Evolutionary conservation across 768 basidiomycete species (phyloP), one percentile per base, ranked within the genome.

Genomic region (Lactarius sanguifluus): DNA sequence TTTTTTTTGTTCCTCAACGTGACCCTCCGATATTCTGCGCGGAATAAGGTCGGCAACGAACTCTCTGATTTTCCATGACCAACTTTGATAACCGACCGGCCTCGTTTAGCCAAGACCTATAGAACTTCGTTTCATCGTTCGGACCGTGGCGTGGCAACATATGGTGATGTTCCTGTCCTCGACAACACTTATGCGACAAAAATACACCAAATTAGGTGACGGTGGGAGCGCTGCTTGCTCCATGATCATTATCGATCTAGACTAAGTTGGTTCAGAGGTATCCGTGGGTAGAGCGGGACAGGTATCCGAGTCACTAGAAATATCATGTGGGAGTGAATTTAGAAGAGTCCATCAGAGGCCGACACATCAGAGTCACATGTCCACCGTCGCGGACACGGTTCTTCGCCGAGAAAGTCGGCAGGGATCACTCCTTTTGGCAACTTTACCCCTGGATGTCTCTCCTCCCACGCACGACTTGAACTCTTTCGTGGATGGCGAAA

Each of bases 361-460:
- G n/a, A 23, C 10, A n/a, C 13, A 36, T 20, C 7, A 23, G 38
- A 47, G 52, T 67, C 62, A 67, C 41, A 67, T 67, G 58, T 67
- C 66, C 5, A 25, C 66, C 1, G 66, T 60, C 12, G 66, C 66
- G 5, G 66, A 67, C 41, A 64, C 38, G 36, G 58, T 67, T 40
- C 57, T 62, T 40, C 62, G 66, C 25, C 66, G 66, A 47, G 58
- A 1, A 64, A 56, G 57, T 59, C 62, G 62, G 50, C 6, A 25
- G 13, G 50, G 12, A 15, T 52, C 50, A 7, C 50, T 28, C 6
- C 50, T 52, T 25, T 52, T 52, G 25, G 12, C 2, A 13, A 15
- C 25, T 25, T 25, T 52, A 16, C 25, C 50, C 50, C 50, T 52
- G 1, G 23, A 52, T 3, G 56, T 56, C 62, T 64, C 62, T 52